phyloP scores from a whole-genome alignment of 257 asterid species.

The Solanum bulbocastanum region DNA sequence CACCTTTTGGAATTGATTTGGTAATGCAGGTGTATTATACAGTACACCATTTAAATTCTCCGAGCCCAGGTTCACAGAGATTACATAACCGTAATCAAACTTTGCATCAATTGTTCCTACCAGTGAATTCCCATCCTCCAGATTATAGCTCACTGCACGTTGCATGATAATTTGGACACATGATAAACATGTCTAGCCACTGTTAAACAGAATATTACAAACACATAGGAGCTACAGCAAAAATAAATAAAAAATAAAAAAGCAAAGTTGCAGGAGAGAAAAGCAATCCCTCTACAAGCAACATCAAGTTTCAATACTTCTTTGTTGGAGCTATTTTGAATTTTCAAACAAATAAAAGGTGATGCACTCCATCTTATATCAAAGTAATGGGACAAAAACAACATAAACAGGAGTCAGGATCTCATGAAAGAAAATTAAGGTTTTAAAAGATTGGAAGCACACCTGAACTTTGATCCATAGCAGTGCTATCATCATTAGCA shows the following conservation, averaged over 20 bases:
- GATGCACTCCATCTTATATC: neutral
- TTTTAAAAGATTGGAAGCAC: neutral
- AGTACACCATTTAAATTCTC: constrained; percentile 76
- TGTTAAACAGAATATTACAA: neutral
- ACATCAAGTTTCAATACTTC: neutral
- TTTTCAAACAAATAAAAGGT: neutral
- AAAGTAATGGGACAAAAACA: neutral
- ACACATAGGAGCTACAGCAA: neutral
- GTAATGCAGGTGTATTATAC: constrained; percentile 43
- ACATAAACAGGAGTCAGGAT: neutral
- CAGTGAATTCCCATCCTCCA: constrained; percentile 47
- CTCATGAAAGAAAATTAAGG: neutral
- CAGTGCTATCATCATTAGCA: constrained; percentile 30
- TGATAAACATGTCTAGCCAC: neutral
- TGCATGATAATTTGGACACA: neutral
- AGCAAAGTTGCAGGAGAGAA: neutral
- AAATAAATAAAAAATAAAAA: neutral
- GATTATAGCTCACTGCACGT: constrained; percentile 35
- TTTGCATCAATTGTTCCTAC: constrained; percentile 86
- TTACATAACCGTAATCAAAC: constrained; percentile 76
- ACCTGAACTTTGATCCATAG: constrained; percentile 47
- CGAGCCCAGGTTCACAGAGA: constrained; percentile 56
- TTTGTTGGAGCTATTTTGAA: neutral
- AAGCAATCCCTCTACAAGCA: neutral
- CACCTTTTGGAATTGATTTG: constrained; percentile 23